Percentiles rank a stretch among this genome's conserved stretches.
Conservation (phyloP, 2,329 filamentous ascomycete genomes). For the Lasiodiplodia sp. region DNA sequence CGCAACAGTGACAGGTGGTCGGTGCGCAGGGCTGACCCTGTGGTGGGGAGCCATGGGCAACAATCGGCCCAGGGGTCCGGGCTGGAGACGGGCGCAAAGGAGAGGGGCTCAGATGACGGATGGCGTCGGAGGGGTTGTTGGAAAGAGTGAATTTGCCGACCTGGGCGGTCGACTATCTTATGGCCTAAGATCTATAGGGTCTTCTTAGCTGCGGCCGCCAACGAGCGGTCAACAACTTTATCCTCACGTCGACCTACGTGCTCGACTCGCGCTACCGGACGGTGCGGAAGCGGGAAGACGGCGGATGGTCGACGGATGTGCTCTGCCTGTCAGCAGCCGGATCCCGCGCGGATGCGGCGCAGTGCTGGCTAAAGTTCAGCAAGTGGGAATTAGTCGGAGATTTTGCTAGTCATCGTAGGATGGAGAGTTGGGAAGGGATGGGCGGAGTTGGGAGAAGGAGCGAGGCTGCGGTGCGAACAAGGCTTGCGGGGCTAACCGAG, state of each 20-base stretch:
- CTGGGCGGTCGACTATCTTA: slow-evolving; percentile 7
- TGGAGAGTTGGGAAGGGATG: slow-evolving; percentile 13
- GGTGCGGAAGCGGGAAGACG: not conserved
- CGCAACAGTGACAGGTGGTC: slow-evolving; percentile 6
- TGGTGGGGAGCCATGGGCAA: not conserved
- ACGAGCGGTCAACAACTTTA: slow-evolving; percentile 11
- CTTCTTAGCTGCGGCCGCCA: slow-evolving; percentile 17
- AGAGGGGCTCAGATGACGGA: slow-evolving; percentile 1
- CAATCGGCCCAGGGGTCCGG: not conserved
- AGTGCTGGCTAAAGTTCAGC: not conserved
- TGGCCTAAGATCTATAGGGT: slow-evolving; percentile 19
- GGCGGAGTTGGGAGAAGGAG: not conserved
- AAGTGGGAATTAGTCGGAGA: slow-evolving; percentile 11
- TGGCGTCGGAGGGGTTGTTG: not conserved
- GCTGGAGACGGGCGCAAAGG: not conserved
- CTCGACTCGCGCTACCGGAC: not conserved
- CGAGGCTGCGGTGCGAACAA: slow-evolving; percentile 17
- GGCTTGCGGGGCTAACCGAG: slow-evolving; percentile 7
- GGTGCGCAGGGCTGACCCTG: slow-evolving; percentile 11
- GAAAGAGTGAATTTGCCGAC: slow-evolving; percentile 15
- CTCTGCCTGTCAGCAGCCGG: not conserved
- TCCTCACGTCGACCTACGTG: not conserved
- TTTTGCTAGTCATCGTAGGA: slow-evolving; percentile 8
- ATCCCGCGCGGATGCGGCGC: not conserved
- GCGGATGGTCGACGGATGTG: not conserved